Percentiles rank a stretch among this genome's conserved stretches.
Conservation (phyloP, 352 stramenopile genomes). For the Phytophthora kernoviae region DNA sequence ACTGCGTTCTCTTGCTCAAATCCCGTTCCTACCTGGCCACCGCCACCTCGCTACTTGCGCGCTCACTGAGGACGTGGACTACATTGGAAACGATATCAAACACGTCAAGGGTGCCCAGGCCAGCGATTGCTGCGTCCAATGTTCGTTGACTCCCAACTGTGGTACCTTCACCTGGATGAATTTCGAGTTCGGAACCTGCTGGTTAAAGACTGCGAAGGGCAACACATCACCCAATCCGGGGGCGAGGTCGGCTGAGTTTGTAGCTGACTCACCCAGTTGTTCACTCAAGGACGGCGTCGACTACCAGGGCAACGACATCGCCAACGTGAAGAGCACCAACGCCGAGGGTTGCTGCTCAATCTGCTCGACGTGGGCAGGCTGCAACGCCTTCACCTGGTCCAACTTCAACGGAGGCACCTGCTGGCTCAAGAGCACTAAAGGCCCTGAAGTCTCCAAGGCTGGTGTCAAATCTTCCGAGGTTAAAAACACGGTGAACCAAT, state of each 20-base stretch:
- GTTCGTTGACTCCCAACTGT: constrained; percentile 20
- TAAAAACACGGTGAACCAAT: constrained; percentile 18
- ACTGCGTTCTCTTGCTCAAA: constrained; percentile 22
- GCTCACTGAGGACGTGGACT: constrained; percentile 44
- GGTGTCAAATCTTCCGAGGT: constrained; percentile 27
- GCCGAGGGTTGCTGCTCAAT: constrained; percentile 32
- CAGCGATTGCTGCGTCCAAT: constrained; percentile 34
- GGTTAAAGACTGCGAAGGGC: constrained; percentile 36
- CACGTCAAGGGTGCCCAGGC: constrained; percentile 10
- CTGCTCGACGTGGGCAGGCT: constrained; percentile 28
- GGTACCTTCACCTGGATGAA: constrained; percentile 32
- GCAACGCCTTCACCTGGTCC: constrained; percentile 30
- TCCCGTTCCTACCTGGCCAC: constrained; percentile 22
- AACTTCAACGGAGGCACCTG: constrained; percentile 25
- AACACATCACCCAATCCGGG: constrained; percentile 15
- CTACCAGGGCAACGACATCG: constrained; percentile 37
- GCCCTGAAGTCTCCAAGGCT: constrained; percentile 2
- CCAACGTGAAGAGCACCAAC: constrained; percentile 24
- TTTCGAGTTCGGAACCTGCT: constrained; percentile 31
- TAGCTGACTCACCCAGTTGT: constrained; percentile 9
- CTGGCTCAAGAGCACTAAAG: constrained; percentile 34
- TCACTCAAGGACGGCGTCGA: constrained; percentile 24
- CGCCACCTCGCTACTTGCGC: constrained; percentile 25
- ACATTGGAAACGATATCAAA: constrained; percentile 52
- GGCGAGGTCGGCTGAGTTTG: constrained; percentile 22